These are phyloP conservation scores for Aotearoamyces nothofagi DNA, from an alignment of 2,329 filamentous ascomycete species.

Conservation along the genomic window DNA sequence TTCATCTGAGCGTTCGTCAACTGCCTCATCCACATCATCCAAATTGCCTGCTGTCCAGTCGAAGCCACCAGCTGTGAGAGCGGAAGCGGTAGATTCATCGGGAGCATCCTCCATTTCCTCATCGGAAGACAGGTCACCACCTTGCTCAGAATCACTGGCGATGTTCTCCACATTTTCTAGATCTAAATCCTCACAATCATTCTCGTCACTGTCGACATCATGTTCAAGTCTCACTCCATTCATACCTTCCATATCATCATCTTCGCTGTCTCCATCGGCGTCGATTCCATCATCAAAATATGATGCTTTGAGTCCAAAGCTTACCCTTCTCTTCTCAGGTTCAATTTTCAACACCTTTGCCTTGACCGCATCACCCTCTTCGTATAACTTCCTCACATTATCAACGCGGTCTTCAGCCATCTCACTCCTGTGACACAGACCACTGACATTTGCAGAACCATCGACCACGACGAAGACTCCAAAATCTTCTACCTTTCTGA, in stretches of 20 bases:
- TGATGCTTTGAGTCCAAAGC: conserved; percentile 82
- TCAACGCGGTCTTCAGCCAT: conserved; percentile 74
- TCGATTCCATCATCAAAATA: conserved; percentile 55
- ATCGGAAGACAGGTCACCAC: conserved; percentile 8
- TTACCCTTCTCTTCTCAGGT: conserved; percentile 59
- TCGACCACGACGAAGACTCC: conserved; percentile 90
- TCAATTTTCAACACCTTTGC: conserved; percentile 76
- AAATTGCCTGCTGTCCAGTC: conserved; percentile 71
- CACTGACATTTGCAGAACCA: conserved; percentile 75
- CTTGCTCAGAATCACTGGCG: conserved; percentile 12
- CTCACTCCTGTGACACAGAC: conserved; percentile 81
- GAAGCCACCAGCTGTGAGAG: conserved; percentile 62
- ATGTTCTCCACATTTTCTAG: conserved; percentile 26
- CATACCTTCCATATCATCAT: conserved; percentile 25
- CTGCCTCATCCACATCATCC: conserved; percentile 28
- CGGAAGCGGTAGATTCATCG: conserved; percentile 22
- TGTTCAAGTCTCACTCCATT: conserved; percentile 17
- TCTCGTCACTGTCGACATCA: conserved; percentile 24
- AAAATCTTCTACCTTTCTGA: conserved; percentile 88
- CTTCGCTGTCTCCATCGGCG: conserved; percentile 10
- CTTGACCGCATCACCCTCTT: conserved; percentile 85
- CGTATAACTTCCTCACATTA: conserved; percentile 81
- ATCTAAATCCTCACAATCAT: conserved; percentile 18
- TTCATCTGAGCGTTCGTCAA: conserved; percentile 29
- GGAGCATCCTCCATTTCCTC: conserved; percentile 20